Percentiles rank a stretch among this genome's conserved stretches.
phyloP scores from a whole-genome alignment of 441 rosid genomes.

The Biscutella laevigata region DNA sequence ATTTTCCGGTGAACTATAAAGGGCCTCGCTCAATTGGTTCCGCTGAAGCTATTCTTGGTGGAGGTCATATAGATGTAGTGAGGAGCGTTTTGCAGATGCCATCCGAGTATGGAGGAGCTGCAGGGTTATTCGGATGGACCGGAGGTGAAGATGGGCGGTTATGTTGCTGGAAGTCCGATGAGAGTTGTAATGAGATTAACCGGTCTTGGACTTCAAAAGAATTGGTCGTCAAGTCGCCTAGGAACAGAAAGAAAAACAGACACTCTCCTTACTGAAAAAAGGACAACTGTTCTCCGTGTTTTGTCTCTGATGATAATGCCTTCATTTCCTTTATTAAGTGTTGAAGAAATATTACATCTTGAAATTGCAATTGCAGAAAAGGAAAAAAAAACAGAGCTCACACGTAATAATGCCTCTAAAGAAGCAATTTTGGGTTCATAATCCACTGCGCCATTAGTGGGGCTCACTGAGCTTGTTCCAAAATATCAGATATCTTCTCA shows the following conservation, averaged over 20 bases:
- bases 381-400: not conserved
- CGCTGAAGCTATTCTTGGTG: constrained; percentile 69
- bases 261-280: constrained; percentile 39
- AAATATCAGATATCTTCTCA: constrained; percentile 37
- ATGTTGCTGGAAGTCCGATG: constrained; percentile 78
- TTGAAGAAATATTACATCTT: not conserved
- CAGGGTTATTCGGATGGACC: constrained; percentile 75
- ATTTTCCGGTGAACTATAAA: constrained; percentile 58
- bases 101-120: constrained; percentile 26
- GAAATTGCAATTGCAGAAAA: not conserved
- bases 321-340: not conserved
- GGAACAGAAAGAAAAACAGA: constrained; percentile 39
- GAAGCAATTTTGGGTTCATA: no score
- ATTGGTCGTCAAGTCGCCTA: constrained; percentile 39
- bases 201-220: constrained; percentile 70
- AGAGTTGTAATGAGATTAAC: constrained; percentile 31
- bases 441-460: no score
- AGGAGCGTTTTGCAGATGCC: constrained; percentile 70
- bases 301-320: not conserved
- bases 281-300: not conserved
- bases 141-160: constrained; percentile 94
- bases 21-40: constrained; percentile 44
- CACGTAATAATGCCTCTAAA: not conserved
- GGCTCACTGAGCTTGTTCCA: constrained; percentile 26
- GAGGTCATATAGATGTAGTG: constrained; percentile 69